A percentile compares a stretch with the other conserved stretches of the same genome.
These are phyloP conservation scores for Verticillium klebahnii DNA, from an alignment of 2,329 filamentous ascomycete species.

Conservation along the genomic window DNA sequence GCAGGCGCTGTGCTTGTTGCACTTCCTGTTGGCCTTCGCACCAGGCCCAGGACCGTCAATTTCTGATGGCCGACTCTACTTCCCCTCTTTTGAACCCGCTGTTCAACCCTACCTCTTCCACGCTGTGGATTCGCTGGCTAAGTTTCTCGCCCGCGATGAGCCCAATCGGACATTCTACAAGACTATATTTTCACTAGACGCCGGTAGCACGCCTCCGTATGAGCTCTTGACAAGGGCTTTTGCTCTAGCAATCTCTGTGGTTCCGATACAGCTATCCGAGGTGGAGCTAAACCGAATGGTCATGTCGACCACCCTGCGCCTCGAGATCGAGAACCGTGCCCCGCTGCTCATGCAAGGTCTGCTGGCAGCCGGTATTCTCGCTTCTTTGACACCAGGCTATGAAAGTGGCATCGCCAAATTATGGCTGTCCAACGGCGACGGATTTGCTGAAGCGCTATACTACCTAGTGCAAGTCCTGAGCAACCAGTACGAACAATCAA, in stretches of 20 bases:
- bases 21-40: constrained; percentile 87
- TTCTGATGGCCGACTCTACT: constrained; percentile 57
- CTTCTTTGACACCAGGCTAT: constrained; percentile 66
- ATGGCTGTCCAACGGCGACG: constrained; percentile 82
- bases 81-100: constrained; percentile 74
- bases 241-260: constrained; percentile 75
- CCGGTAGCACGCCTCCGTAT: constrained; percentile 57
- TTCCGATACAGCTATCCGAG: constrained; percentile 58
- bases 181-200: constrained; percentile 72
- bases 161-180: constrained; percentile 86
- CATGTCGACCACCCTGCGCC: constrained; percentile 9
- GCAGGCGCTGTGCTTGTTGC: constrained; percentile 78
- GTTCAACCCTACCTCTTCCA: constrained; percentile 85
- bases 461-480: constrained; percentile 70
- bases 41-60: constrained; percentile 67
- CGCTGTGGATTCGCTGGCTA: constrained; percentile 85
- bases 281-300: not conserved
- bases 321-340: constrained; percentile 70
- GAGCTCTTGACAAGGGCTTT: constrained; percentile 86
- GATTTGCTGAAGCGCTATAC: constrained; percentile 76
- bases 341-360: constrained; percentile 89
- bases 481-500: constrained; percentile 50
- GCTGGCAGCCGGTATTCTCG: constrained; percentile 82
- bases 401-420: constrained; percentile 68
- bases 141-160: constrained; percentile 87